Evolutionary conservation across 768 basidiomycete genomes (phyloP), one percentile per base, ranked within the genome.

Genomic region (Collybia nuda): DNA sequence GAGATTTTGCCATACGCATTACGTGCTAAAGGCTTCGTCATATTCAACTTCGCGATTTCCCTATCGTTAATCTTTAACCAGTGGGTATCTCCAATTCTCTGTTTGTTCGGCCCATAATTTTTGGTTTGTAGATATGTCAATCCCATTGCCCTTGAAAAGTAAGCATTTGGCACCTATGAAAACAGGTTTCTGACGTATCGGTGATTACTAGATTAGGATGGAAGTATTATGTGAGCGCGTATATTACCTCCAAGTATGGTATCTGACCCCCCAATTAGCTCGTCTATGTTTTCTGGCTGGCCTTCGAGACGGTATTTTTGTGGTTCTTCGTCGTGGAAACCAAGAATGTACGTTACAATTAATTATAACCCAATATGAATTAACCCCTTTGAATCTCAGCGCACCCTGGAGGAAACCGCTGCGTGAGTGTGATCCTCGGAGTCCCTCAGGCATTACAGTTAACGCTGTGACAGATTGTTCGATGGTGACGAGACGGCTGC

Each of bases 371-470:
- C 24, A n/a, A 46, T 23, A 2, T 3, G 32, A 22, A 24, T 15
- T 21, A 21, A 18, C 36, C 22, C 19, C 23, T 40, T 38, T 28
- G 15, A 19, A 15, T 47, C 32, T 52, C 68, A 77, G 66, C 74
- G 72, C 51, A 77, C 80, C 14, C 69, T 86, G 46, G 82, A 86
- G 61, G 84, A 86, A 70, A 85, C 83, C 18, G 79, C 82, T 23
- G 80, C 73, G 56, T 67, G 53, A 55, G 62, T 61, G 21, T 1
- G 17, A 14, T 7, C 37, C 3, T 18, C 9, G 7, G 22, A 18
- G n/a, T 29, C 40, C 21, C 8, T 36, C 6, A 19, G 40, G 21
- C 38, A 40, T 12, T n/a, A 41, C 44, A 52, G n/a, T 37, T 56
- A 39, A 18, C 26, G 9, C 12, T 19, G 26, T 46, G 22, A 51